Base-by-base conservation (phyloP, 306 rosid species). In the Acacia crassicarpa region DNA sequence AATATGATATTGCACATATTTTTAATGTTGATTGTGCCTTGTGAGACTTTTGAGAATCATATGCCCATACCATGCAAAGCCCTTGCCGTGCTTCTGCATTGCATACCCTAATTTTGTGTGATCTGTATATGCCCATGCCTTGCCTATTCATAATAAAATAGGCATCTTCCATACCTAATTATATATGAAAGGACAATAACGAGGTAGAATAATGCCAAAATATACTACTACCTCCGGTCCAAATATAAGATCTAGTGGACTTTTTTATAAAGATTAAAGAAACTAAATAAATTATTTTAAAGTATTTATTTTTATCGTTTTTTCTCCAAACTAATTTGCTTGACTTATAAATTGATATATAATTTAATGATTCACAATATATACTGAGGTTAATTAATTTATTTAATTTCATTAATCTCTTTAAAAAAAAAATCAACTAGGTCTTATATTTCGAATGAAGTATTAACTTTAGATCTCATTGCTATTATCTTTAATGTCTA, bases 11-110 rank as follows among this genome's bases (percentile, higher is more conserved):
- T 54, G 41, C 71, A 53, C 33, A 78, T 38, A 45, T 40, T 9
- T 20, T 33, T 46, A 20, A 63, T 79, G 62, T 16, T 58, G 71
- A 70, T 72, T 7, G 10, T 56, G 51, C n/a, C 11, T 45, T 74
- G 77, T 46, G 33, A 27, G 74, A 68, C 81, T 35, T 78, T 67
- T 72, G 68, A 12, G n/a, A 62, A 69, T 80, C 74, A 77, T 46
- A n/a, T 38, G 25, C 74, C 32, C 14, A 72, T 53, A 22, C 14
- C 23, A 51, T 75, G 44, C 22, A 32, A 72, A 63, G 43, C 19
- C 32, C 19, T 27, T 12, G 68, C 68, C 32, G 17, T 76, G n/a
- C 67, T 59, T 16, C 13, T 76, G n/a, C 67, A 25, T 7, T 76
- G 32, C 67, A 25, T 69, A 40, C 30, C 49, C 11, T 54, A 53